Percentiles rank a stretch among this genome's conserved stretches.
These are phyloP conservation scores for Sugiyamaella pinicola DNA, from an alignment of 1,139 yeast species.

Conservation along the genomic window DNA sequence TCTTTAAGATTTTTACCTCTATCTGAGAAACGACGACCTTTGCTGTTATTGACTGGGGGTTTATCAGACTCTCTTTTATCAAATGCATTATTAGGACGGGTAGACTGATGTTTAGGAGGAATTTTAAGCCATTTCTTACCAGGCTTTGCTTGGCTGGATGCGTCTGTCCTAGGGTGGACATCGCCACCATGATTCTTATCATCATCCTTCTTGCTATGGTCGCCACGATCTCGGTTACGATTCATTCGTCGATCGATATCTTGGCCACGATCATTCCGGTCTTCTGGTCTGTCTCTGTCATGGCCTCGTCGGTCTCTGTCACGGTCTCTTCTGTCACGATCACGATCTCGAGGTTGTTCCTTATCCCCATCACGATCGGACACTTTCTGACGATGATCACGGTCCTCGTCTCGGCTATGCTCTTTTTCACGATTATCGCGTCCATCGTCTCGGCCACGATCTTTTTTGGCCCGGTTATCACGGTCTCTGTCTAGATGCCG, in stretches of 20 bases:
- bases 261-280: neutral
- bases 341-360: neutral
- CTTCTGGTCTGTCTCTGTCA: neutral
- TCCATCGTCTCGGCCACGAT: slow-evolving; percentile 3
- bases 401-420: slow-evolving; percentile 5
- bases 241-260: neutral
- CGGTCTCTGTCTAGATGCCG: slow-evolving; percentile 3
- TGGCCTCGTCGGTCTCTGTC: neutral
- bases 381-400: neutral
- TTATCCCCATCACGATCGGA: slow-evolving; percentile 4
- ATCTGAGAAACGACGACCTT: slow-evolving; percentile 2
- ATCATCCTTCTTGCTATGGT: neutral
- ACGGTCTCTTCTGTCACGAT: slow-evolving; percentile 10
- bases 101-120: slow-evolving; percentile 5
- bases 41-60: neutral
- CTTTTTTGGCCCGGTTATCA: neutral
- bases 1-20: neutral
- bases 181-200: too few species aligned
- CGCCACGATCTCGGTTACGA: neutral
- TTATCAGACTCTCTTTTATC: neutral
- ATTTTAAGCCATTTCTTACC: slow-evolving; percentile 12
- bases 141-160: neutral
- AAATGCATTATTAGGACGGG: slow-evolving; percentile 1
- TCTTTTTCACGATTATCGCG: neutral
- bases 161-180: too few species aligned